Conservation (phyloP, 2,329 filamentous ascomycete genomes). For the Fusarium coicis region DNA sequence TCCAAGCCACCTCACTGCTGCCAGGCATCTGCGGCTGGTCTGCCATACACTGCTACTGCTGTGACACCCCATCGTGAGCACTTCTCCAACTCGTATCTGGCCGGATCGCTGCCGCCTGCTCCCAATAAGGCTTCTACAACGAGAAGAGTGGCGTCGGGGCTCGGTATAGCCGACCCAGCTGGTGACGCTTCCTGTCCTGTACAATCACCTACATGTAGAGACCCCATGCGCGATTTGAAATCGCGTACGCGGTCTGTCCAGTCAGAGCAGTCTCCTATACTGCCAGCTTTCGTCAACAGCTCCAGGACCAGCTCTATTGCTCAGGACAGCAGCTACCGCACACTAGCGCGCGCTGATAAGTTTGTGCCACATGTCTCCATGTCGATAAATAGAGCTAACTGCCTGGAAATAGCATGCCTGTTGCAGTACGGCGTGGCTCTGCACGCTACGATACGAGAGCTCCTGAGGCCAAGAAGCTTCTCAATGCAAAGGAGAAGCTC, state of each 20-base stretch:
- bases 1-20: slow-evolving; percentile 61
- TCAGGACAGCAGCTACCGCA: slow-evolving; percentile 22
- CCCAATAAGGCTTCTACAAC: slow-evolving; percentile 25
- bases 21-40: slow-evolving; percentile 53
- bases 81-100: slow-evolving; percentile 49
- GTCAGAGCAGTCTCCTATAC: slow-evolving; percentile 32
- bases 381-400: slow-evolving; percentile 35
- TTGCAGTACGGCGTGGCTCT: slow-evolving; percentile 23
- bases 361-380: slow-evolving; percentile 26
- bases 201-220: slow-evolving; percentile 26
- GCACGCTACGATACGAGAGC: slow-evolving; percentile 33
- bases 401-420: slow-evolving; percentile 29
- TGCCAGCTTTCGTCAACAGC: slow-evolving; percentile 25
- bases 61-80: slow-evolving; percentile 41
- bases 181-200: slow-evolving; percentile 23
- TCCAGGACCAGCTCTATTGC: slow-evolving; percentile 29
- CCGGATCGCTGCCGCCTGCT: slow-evolving; percentile 41
- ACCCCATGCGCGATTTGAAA: slow-evolving; percentile 29
- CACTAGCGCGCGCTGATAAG: slow-evolving; percentile 40
- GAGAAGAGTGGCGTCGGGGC: slow-evolving; percentile 20
- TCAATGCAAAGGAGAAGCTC: slow-evolving; percentile 25
- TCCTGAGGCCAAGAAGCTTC: slow-evolving; percentile 29
- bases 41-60: slow-evolving; percentile 52
- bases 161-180: slow-evolving; percentile 35
- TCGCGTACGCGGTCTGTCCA: slow-evolving; percentile 32